Evolutionary conservation across 148 eudicot species (phyloP), one percentile per base, ranked within the genome.

Genomic region (Silene uniflora): DNA sequence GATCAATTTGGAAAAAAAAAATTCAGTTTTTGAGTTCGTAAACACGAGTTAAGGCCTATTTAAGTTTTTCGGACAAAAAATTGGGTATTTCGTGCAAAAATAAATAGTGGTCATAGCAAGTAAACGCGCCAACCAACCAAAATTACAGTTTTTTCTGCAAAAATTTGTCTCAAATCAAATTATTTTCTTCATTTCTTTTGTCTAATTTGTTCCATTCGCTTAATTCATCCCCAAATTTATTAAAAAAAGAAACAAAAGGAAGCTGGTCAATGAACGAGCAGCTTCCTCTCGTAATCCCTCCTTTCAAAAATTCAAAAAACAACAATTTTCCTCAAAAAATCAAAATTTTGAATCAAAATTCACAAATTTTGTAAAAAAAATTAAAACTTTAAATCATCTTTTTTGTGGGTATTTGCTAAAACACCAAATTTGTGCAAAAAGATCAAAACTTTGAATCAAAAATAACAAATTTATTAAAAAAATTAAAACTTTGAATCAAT

Each of bases 401-500:
- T 21, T 68, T 3, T 6, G 39, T 35, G 69, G 44, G 44, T 65
- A 27, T 4, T 65, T 25, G n/a, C 32, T 7, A 27, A 32, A 65
- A 25, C 29, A n/a, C n/a, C n/a, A n/a, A n/a, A n/a, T n/a, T n/a
- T n/a, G n/a, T n/a, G n/a, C n/a, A n/a, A n/a, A 49, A 49, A 49
- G 13, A 49, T 49, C 54, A 49, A 49, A 49, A 49, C 54, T 49
- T 49, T 49, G 54, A 49, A 49, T 49, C 54, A 32, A 32, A 32
- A 32, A 32, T 32, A 3, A 32, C 35, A 32, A 32, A 32, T 32
- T 32, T 32, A 2, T 0, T 32, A 32, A 32, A 39, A 78, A 78
- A 58, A 76, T 27, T 65, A 60, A 54, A 54, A 6, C 18, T 62
- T 81, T 59, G 21, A 73, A 67, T 67, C 11, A 42, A 22, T 6